phyloP scores from a whole-genome alignment of 208 protist genomes.

The Trypanosoma conorhini region DNA sequence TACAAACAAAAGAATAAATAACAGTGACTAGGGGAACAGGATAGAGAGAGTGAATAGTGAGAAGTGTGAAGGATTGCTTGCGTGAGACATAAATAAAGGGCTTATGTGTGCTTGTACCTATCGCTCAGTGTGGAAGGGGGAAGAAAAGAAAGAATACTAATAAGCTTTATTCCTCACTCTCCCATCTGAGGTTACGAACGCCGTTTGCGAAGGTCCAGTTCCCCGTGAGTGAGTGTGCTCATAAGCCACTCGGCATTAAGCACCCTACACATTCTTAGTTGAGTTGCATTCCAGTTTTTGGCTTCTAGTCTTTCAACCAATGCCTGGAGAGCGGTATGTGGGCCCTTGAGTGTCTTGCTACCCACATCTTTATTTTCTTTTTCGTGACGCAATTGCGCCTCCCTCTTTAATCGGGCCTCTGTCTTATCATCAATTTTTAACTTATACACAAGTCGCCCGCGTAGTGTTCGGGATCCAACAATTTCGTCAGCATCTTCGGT shows the following conservation, averaged over 20 bases:
- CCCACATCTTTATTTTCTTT: constrained; percentile 23
- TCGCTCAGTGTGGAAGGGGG: not conserved
- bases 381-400: constrained; percentile 40
- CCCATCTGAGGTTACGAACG: constrained; percentile 5
- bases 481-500: constrained; percentile 51
- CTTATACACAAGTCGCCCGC: constrained; percentile 66
- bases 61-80: not conserved
- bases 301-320: constrained; percentile 45
- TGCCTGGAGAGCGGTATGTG: constrained; percentile 36
- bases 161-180: not conserved
- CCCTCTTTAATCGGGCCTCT: constrained; percentile 44
- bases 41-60: no score
- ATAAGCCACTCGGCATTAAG: constrained; percentile 69
- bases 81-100: not conserved
- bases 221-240: constrained; percentile 40
- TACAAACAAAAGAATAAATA: no score
- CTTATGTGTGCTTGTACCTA: not conserved
- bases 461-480: constrained; percentile 53
- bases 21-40: no score
- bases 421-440: constrained; percentile 57
- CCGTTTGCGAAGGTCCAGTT: constrained; percentile 48
- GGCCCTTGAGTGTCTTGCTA: constrained; percentile 24
- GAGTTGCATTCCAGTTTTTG: constrained; percentile 38
- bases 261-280: constrained; percentile 39
- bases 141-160: not conserved